Evolutionary conservation across 2,329 filamentous ascomycete species (phyloP).

Genomic region (Lomentospora prolificans): DNA sequence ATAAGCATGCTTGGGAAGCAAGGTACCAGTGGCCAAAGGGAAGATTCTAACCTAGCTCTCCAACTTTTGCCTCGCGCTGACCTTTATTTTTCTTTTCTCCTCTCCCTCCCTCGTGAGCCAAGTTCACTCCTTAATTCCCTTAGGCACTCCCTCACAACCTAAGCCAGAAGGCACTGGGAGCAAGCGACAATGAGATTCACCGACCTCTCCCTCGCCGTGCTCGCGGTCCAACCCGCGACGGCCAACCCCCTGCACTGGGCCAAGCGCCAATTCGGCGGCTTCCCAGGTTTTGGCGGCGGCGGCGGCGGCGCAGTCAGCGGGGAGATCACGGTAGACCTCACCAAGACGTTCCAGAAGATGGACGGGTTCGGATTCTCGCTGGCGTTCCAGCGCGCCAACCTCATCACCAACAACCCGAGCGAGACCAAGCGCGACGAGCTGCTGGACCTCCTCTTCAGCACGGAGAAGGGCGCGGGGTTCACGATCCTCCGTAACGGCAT

Average conservation of each 20-base stretch:
- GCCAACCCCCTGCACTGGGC: constrained; percentile 3
- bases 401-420: constrained; percentile 9
- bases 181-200: constrained; percentile 5
- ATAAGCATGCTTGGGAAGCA: background rate
- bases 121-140: no score
- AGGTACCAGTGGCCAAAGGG: background rate
- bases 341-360: constrained; percentile 23
- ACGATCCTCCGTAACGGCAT: constrained; percentile 41
- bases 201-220: background rate
- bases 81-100: background rate
- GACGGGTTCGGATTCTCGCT: constrained; percentile 40
- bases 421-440: constrained; percentile 21
- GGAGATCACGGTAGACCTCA: constrained; percentile 18
- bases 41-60: background rate
- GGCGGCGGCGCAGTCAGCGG: constrained; percentile 13
- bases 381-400: constrained; percentile 30
- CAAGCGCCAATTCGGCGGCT: constrained; percentile 8
- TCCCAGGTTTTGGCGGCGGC: constrained; percentile 1
- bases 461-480: constrained; percentile 34
- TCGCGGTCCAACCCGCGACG: background rate
- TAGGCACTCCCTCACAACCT: background rate
- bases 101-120: background rate
- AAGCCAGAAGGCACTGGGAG: background rate
- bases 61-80: background rate
- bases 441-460: constrained; percentile 36